phyloP scores from a whole-genome alignment of 768 basidiomycete species.

The Pleurotus tuoliensis region DNA sequence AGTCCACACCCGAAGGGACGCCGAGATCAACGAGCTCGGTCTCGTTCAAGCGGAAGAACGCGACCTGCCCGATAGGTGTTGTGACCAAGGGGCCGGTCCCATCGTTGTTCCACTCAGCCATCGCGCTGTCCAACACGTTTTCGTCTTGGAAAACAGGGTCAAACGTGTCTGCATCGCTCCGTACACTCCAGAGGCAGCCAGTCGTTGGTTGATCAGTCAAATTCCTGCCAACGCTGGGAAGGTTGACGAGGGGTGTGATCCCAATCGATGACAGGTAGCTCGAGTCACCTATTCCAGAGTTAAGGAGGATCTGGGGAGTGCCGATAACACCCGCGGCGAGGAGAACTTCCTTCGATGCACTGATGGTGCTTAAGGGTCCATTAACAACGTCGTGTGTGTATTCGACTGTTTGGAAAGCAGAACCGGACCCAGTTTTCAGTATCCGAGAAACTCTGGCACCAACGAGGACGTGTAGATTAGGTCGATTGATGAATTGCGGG shows the following conservation, averaged over 20 bases:
- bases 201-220: constrained; percentile 27
- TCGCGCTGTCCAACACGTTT: constrained; percentile 11
- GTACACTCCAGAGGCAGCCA: constrained; percentile 20
- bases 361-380: constrained; percentile 11
- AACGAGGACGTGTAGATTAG: constrained; percentile 30
- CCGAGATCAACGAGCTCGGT: constrained; percentile 13
- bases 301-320: constrained; percentile 29
- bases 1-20: constrained; percentile 20
- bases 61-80: constrained; percentile 18
- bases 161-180: constrained; percentile 19
- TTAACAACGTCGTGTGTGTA: constrained; percentile 7
- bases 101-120: neutral
- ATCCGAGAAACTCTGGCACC: constrained; percentile 15
- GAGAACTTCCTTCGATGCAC: constrained; percentile 21
- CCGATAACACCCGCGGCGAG: constrained; percentile 32
- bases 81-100: constrained; percentile 18
- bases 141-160: constrained; percentile 20
- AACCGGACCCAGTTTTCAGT: neutral
- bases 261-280: constrained; percentile 15
- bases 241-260: constrained; percentile 20
- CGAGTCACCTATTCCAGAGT: constrained; percentile 30
- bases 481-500: constrained; percentile 18
- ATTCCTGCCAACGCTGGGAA: constrained; percentile 28
- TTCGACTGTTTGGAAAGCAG: constrained; percentile 16
- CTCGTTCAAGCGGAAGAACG: constrained; percentile 22